These are phyloP conservation scores for Penicillium paradoxum DNA, from an alignment of 495 filamentous ascomycete genomes.

Conservation along the genomic window DNA sequence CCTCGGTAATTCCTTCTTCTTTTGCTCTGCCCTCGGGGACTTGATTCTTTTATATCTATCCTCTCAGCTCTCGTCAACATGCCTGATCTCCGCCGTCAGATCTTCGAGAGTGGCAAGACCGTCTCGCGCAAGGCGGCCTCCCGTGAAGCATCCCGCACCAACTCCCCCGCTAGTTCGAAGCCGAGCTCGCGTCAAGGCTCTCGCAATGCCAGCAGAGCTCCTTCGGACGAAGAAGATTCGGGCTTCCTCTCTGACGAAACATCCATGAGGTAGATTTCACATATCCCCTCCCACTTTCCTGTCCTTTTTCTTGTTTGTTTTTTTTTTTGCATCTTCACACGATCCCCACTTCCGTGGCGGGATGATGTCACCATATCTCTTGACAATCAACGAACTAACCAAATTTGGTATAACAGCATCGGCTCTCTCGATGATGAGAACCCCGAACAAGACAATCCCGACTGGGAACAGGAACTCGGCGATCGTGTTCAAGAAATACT, in stretches of 20 bases:
- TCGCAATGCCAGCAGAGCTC: constrained; percentile 50
- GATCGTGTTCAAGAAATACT: constrained; percentile 76
- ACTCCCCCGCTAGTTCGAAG: constrained; percentile 59
- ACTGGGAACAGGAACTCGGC: constrained; percentile 62
- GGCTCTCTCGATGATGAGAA: constrained; percentile 58
- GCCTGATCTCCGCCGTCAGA: constrained; percentile 69
- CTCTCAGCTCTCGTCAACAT: constrained; percentile 22
- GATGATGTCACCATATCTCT: constrained; percentile 34
- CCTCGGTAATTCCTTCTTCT: background rate
- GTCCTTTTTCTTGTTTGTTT: background rate
- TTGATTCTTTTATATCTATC: constrained; percentile 9
- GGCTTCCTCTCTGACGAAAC: constrained; percentile 64
- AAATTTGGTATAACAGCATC: constrained; percentile 15
- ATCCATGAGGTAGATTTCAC: constrained; percentile 57
- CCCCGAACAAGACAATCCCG: constrained; percentile 49
- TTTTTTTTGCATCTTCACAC: constrained; percentile 12
- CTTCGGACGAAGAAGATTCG: constrained; percentile 75
- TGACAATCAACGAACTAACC: constrained; percentile 11
- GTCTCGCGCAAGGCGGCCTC: constrained; percentile 84
- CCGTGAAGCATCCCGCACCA: constrained; percentile 58
- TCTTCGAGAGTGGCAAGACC: constrained; percentile 81
- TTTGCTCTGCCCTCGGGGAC: background rate
- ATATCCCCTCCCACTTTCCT: constrained; percentile 5
- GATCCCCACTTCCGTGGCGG: constrained; percentile 27
- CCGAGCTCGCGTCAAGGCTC: constrained; percentile 58